Evolutionary conservation across 805 yeast species (phyloP).

Genomic region (Yamadazyma endophytica): DNA sequence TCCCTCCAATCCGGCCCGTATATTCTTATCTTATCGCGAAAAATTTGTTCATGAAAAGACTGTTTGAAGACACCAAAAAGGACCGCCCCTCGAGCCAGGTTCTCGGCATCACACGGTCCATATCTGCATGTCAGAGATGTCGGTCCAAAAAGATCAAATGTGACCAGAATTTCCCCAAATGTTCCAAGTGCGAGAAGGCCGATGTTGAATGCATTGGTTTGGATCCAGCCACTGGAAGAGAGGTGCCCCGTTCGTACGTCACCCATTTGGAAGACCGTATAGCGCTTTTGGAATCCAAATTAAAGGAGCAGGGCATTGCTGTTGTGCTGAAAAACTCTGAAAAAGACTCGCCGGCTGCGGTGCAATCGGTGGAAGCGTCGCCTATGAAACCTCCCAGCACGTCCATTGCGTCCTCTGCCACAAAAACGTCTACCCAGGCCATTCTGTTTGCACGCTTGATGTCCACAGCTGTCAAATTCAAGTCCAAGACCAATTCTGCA

Average conservation of each 20-base stretch:
- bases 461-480: slow-evolving; percentile 70
- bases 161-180: slow-evolving; percentile 64
- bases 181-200: slow-evolving; percentile 59
- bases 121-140: slow-evolving; percentile 85
- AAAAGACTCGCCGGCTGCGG: slow-evolving; percentile 1
- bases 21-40: too few relatives aligned
- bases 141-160: slow-evolving; percentile 63
- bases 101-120: slow-evolving; percentile 54
- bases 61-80: too few relatives aligned
- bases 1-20: too few relatives aligned
- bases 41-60: too few relatives aligned
- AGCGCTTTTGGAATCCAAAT: slow-evolving; percentile 47
- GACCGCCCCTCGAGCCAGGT: slow-evolving; percentile 4
- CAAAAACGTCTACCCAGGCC: slow-evolving; percentile 12
- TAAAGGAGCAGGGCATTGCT: slow-evolving; percentile 43
- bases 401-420: neutral
- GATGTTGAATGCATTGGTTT: slow-evolving; percentile 74
- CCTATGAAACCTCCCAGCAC: neutral
- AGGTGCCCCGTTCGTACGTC: slow-evolving; percentile 76
- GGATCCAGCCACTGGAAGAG: slow-evolving; percentile 86
- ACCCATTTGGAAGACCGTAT: slow-evolving; percentile 67
- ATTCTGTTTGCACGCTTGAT: slow-evolving; percentile 74
- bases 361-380: neutral
- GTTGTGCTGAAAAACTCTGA: too few relatives aligned
- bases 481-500: slow-evolving; percentile 14